phyloP scores from a whole-genome alignment of 768 basidiomycete genomes.

The Termitomyces sp. region DNA sequence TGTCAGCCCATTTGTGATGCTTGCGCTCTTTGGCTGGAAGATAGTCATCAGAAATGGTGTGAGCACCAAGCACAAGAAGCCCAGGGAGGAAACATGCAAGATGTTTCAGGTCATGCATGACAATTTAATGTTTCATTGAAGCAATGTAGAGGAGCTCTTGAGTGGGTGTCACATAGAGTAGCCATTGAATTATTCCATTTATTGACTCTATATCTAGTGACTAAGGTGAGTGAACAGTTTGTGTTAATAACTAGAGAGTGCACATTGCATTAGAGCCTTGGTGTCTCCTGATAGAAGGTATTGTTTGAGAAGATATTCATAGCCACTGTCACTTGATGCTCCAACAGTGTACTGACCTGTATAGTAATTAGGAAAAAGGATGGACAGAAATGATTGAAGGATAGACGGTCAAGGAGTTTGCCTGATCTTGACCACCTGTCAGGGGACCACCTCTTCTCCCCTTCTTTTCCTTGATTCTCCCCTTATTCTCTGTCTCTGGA shows the following conservation, averaged over 20 bases:
- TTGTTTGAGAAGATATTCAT: slow-evolving; percentile 66
- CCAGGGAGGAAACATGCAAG: slow-evolving; percentile 69
- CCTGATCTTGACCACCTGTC: slow-evolving; percentile 24
- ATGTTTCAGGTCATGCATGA: slow-evolving; percentile 51
- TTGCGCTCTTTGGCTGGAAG: slow-evolving; percentile 28
- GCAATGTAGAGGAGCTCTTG: slow-evolving; percentile 61
- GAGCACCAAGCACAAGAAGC: slow-evolving; percentile 55
- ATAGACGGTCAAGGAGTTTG: slow-evolving; percentile 20
- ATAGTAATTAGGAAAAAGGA: neutral
- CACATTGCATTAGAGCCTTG: slow-evolving; percentile 47
- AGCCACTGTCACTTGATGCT: slow-evolving; percentile 55
- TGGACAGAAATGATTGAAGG: neutral
- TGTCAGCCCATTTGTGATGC: slow-evolving; percentile 63
- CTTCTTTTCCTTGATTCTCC: too few relatives aligned
- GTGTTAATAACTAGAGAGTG: neutral
- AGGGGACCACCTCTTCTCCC: too few relatives aligned
- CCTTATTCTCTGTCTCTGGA: too few relatives aligned
- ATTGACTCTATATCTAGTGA: slow-evolving; percentile 42
- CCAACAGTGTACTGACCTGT: slow-evolving; percentile 43
- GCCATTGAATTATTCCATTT: slow-evolving; percentile 47
- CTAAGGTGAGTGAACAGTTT: neutral
- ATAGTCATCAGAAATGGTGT: slow-evolving; percentile 30
- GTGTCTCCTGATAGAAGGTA: slow-evolving; percentile 50
- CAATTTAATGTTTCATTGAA: slow-evolving; percentile 31
- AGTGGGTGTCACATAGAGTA: slow-evolving; percentile 50